These are phyloP conservation scores for Erodium moschatum DNA, from an alignment of 441 rosid species.

Conservation along the genomic window DNA sequence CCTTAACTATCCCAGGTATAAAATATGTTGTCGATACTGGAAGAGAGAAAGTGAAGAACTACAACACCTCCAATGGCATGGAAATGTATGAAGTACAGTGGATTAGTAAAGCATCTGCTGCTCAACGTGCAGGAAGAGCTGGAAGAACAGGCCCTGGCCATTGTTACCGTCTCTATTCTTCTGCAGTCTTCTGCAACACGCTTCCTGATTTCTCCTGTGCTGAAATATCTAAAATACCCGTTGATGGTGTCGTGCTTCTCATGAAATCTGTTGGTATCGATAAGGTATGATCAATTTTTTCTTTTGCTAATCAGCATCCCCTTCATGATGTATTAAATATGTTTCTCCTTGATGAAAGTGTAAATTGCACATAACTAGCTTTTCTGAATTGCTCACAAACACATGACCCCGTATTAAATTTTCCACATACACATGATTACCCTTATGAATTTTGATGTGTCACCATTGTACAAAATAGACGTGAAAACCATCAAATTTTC, in stretches of 20 bases:
- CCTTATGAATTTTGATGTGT: no score
- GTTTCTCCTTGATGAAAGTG: conserved; percentile 8
- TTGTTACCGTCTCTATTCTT: conserved; percentile 81
- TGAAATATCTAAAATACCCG: conserved; percentile 74
- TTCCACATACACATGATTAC: no score
- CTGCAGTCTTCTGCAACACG: conserved; percentile 61
- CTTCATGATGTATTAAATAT: neutral
- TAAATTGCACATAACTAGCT: no score
- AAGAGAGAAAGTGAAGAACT: conserved; percentile 71
- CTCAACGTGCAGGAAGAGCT: conserved; percentile 94
- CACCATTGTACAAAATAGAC: no score
- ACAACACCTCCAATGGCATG: conserved; percentile 62
- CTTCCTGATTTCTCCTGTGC: conserved; percentile 64
- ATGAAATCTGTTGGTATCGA: conserved; percentile 77
- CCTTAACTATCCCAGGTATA: conserved; percentile 83
- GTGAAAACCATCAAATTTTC: no score
- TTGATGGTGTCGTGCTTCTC: conserved; percentile 73
- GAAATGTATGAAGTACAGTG: conserved; percentile 68
- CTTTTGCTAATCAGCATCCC: neutral
- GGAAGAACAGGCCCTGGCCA: conserved; percentile 97
- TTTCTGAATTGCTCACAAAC: no score
- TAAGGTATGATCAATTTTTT: conserved; percentile 38
- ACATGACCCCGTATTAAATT: no score
- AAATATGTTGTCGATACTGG: conserved; percentile 95
- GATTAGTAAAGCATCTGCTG: conserved; percentile 91